These are phyloP conservation scores for Neurospora tetraspora DNA, from an alignment of 495 filamentous ascomycete genomes.

Conservation along the genomic window DNA sequence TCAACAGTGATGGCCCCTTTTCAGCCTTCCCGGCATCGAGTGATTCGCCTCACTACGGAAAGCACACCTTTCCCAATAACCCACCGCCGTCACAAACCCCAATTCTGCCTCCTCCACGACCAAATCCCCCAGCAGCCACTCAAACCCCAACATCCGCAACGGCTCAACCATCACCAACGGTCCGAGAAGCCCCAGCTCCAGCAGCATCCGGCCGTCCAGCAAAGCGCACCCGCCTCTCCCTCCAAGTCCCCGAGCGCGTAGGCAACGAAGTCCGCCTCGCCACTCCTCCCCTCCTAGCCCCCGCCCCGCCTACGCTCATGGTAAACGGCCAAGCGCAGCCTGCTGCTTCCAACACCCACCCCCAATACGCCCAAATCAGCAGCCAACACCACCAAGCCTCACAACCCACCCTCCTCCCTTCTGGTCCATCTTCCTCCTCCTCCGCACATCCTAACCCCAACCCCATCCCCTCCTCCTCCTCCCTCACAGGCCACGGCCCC, in stretches of 20 bases:
- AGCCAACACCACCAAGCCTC: background rate
- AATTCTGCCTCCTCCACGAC: slow-evolving; percentile 6
- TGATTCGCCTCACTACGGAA: slow-evolving; percentile 18
- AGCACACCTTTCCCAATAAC: slow-evolving; percentile 26
- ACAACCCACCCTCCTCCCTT: background rate
- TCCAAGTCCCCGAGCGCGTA: slow-evolving; percentile 71
- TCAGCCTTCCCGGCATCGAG: slow-evolving; percentile 77
- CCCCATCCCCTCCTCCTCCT: background rate
- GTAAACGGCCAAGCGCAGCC: slow-evolving; percentile 48
- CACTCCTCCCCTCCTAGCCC: slow-evolving; percentile 47
- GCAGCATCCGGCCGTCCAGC: slow-evolving; percentile 22
- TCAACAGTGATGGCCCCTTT: slow-evolving; percentile 64
- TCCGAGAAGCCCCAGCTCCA: slow-evolving; percentile 10
- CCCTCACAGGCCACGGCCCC: background rate
- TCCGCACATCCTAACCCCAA: no score
- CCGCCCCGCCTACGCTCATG: slow-evolving; percentile 38
- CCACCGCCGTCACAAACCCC: slow-evolving; percentile 20
- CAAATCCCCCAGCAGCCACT: slow-evolving; percentile 4
- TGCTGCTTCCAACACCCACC: slow-evolving; percentile 9
- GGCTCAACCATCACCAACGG: slow-evolving; percentile 8
- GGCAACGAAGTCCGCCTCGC: slow-evolving; percentile 69
- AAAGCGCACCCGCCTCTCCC: slow-evolving; percentile 51
- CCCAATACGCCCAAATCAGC: background rate
- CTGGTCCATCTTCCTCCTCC: background rate
- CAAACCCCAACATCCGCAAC: slow-evolving; percentile 4